Base-by-base conservation (phyloP, 805 yeast genomes). In the Candida odintsovae region DNA sequence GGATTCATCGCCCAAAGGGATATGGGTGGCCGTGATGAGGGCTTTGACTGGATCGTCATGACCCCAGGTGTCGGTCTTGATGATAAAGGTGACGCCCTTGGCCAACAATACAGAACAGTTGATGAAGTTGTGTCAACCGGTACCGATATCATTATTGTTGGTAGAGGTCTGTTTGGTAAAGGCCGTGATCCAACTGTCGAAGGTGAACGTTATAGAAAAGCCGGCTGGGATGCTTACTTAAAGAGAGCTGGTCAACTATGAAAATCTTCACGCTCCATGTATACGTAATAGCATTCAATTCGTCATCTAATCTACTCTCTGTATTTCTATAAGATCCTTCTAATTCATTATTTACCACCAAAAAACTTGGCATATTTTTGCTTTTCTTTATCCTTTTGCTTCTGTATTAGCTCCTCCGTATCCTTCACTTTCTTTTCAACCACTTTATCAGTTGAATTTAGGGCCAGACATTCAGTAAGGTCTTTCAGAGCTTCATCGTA, bases 11-110 rank as follows among this genome's bases (percentile, higher is more conserved):
- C 99, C 0, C 97, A 90, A 64, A 77, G 78, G 60, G 82, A 83
- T 48, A 86, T 90, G 87, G 90, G 90, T 25, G 90, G 90, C 15
- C 74, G 76, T 39, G 83, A 77, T 3, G 94, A 83, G 57, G 94
- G 92, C 1, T 90, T 86, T 59, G 99, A 94, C 68, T 94, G 97
- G 97, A 68, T 94, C 37, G 80, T 90, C 48, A 83, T 94, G 94
- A 92, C 99, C 1, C 99, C 99, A 0, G 99, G 99, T 51, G 99
- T 94, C 36, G 98, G 98, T 3, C 75, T 94, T 44, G 99, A 92
- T 62, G 98, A 92, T 62, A 94, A 85, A 65, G 97, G 98, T 15
- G 99, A 94, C 64, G 80, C 83, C 1, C 75, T 94, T 50, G 99
- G 99, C 21, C 99, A 94, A 67, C 98, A 94, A 68, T 94, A 94